Base-by-base conservation (phyloP, 495 filamentous ascomycete species). In the Apodospora peruviana region DNA sequence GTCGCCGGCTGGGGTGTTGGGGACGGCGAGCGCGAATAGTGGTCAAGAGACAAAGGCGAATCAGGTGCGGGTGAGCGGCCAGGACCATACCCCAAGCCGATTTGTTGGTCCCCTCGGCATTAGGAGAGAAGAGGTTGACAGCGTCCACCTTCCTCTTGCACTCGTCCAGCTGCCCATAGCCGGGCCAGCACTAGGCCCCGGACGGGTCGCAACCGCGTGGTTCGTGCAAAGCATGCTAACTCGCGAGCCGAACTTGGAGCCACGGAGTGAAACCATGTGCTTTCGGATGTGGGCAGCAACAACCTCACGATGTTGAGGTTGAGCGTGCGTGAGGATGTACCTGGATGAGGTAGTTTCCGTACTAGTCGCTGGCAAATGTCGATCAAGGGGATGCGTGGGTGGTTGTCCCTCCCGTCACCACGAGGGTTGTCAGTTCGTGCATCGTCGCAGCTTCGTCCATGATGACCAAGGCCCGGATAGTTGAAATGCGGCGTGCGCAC, bases 211-310 rank as follows among this genome's bases (percentile, higher is more conserved):
- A 53, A 86, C 79, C 22, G 86, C 86, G 25, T 90, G 91, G 61
- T 96, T 97, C 73, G 89, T 95, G 70, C 94, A 97, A 48, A 97
- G 87, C 90, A 97, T 96, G 41, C 91, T 94, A 38, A 97, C 93
- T 43, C 93, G 88, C 48, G 93, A 96, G 48, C 93, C 93, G 66
- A 96, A 98, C 64, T 98, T 98, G 55, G 93, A 97, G 37, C 93
- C 93, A 48, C 93, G 90, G 29, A 98, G 83, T 50, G 94, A 97
- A 21, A 98, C 93, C 93, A 98, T 98, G 69, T 98, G 93, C 73
- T 98, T 98, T 54, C 90, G 85, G 57, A 98, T 91, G 62, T 98
- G 94, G 29, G 79, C 82, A 22, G 91, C 89, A 47, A 97, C 93
- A 49, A 95, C 75, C 61, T 98, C 93, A 52, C 90, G 87, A 62